Conservation (phyloP, 129 eudicot species). For the Deinandra increscens region DNA sequence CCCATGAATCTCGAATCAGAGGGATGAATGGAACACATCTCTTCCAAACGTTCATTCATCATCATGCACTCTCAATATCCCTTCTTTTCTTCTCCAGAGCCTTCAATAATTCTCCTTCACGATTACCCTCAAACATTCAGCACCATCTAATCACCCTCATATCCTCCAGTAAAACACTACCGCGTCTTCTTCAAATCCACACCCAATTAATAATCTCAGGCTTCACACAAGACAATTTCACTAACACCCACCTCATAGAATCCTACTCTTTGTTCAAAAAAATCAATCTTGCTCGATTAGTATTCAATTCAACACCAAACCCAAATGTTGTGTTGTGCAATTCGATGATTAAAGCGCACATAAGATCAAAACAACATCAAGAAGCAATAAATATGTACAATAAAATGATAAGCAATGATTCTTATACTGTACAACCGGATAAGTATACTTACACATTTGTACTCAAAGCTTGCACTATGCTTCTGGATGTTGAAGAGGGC, state of each 20-base stretch:
- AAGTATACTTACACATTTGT: slow-evolving; percentile 64
- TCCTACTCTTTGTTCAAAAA: slow-evolving; percentile 51
- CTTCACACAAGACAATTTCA: no score
- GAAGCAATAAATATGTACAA: slow-evolving; percentile 46
- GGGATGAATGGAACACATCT: slow-evolving; percentile 13
- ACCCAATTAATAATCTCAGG: no score
- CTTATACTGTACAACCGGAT: slow-evolving; percentile 34
- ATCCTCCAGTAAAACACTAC: no score
- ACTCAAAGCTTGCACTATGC: slow-evolving; percentile 62
- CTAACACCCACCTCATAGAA: no score
- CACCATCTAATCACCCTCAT: no score
- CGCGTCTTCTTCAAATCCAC: no score
- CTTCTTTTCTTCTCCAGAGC: slow-evolving; percentile 7
- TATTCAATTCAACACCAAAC: slow-evolving; percentile 47
- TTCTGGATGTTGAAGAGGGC: slow-evolving; percentile 47
- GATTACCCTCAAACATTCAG: slow-evolving; percentile 8
- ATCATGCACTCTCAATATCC: slow-evolving; percentile 11
- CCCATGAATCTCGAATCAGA: slow-evolving; percentile 17
- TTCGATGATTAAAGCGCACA: slow-evolving; percentile 62
- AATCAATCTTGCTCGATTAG: slow-evolving; percentile 41
- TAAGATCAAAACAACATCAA: slow-evolving; percentile 44
- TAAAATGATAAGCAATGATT: slow-evolving; percentile 29
- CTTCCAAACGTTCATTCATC: slow-evolving; percentile 10
- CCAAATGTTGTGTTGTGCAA: slow-evolving; percentile 54
- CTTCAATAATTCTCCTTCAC: slow-evolving; percentile 21